phyloP scores from a whole-genome alignment of 768 basidiomycete genomes.

The Zangia roseola region DNA sequence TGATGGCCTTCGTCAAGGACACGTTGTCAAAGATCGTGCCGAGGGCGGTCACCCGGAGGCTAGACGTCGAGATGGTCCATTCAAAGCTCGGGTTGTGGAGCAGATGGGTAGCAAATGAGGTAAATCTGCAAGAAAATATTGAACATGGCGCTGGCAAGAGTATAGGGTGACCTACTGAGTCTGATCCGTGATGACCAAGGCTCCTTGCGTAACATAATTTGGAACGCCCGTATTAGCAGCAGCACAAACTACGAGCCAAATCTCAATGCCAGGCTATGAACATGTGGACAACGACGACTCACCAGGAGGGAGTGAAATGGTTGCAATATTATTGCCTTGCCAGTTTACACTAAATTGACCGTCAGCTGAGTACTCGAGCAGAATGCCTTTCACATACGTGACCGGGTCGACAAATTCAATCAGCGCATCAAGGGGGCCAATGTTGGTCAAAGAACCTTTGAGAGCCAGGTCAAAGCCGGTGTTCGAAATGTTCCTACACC shows the following conservation, averaged over 20 bases:
- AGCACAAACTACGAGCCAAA: slow-evolving; percentile 50
- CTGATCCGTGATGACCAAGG: slow-evolving; percentile 54
- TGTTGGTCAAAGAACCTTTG: slow-evolving; percentile 56
- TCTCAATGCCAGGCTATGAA: not conserved
- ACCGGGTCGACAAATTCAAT: slow-evolving; percentile 67
- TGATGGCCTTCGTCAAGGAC: slow-evolving; percentile 54
- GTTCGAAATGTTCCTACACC: slow-evolving; percentile 52
- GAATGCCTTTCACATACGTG: slow-evolving; percentile 38
- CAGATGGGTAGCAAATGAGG: slow-evolving; percentile 61
- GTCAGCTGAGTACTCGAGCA: not conserved
- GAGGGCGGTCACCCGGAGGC: slow-evolving; percentile 60
- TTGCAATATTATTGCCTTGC: slow-evolving; percentile 62
- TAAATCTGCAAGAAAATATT: slow-evolving; percentile 43
- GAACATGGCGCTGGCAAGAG: not conserved
- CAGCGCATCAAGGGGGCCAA: slow-evolving; percentile 66
- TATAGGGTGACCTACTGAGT: slow-evolving; percentile 37
- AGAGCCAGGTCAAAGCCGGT: slow-evolving; percentile 63
- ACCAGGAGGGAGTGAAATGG: slow-evolving; percentile 62
- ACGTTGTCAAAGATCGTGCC: slow-evolving; percentile 70
- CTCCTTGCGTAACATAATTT: slow-evolving; percentile 52
- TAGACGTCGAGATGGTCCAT: slow-evolving; percentile 70
- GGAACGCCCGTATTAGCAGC: slow-evolving; percentile 68
- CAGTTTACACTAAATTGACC: slow-evolving; percentile 50
- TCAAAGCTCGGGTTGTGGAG: slow-evolving; percentile 63
- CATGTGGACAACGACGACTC: slow-evolving; percentile 9